These are phyloP conservation scores for Eleusine indica DNA, from an alignment of 176 grass and related monocot genomes.

Conservation along the genomic window DNA sequence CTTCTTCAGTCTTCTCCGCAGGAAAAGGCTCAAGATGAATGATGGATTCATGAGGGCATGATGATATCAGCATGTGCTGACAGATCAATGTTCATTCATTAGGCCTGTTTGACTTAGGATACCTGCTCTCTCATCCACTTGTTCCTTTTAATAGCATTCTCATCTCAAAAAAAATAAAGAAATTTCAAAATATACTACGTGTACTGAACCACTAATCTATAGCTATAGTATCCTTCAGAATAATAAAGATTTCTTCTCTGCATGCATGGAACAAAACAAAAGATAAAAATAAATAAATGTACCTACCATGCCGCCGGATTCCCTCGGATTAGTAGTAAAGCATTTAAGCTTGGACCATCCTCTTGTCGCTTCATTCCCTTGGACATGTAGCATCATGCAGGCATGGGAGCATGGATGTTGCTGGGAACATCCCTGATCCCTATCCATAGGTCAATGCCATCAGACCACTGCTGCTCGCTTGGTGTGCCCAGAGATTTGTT, in stretches of 20 bases:
- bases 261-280: neutral
- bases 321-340: conserved; percentile 18
- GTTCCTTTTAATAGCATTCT: conserved; percentile 15
- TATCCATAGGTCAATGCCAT: conserved; percentile 35
- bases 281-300: neutral
- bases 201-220: neutral
- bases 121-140: conserved; percentile 45
- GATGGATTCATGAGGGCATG: conserved; percentile 15
- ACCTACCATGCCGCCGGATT: conserved; percentile 19
- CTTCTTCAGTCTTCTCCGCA: neutral
- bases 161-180: neutral
- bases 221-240: neutral
- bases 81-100: neutral
- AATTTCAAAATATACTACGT: neutral
- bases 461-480: neutral
- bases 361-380: conserved; percentile 45
- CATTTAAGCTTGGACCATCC: conserved; percentile 45
- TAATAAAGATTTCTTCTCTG: neutral
- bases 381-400: conserved; percentile 27
- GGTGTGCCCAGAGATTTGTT: conserved; percentile 26
- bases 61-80: conserved; percentile 25
- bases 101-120: conserved; percentile 49
- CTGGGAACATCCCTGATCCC: conserved; percentile 38
- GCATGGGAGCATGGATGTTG: neutral
- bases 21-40: neutral